Conservation (phyloP, 2,329 filamentous ascomycete species). For the Colletotrichum paranaense region DNA sequence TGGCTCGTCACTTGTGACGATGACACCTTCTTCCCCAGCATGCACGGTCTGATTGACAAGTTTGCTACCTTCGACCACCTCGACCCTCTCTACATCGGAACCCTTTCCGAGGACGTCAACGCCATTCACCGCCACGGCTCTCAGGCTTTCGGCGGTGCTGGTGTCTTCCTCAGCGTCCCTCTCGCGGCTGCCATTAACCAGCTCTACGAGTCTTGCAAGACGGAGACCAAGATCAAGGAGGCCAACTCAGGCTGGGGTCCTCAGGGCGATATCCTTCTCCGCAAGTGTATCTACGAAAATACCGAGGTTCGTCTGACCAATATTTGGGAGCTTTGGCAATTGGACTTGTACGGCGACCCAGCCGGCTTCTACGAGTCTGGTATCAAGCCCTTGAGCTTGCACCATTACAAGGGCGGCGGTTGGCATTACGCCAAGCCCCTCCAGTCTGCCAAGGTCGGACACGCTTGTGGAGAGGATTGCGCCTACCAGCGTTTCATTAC, state of each 20-base stretch:
- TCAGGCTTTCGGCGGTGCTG: slow-evolving; percentile 73
- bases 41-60: slow-evolving; percentile 63
- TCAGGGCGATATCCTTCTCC: slow-evolving; percentile 70
- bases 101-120: slow-evolving; percentile 70
- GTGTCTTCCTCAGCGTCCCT: slow-evolving; percentile 69
- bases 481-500: slow-evolving; percentile 69
- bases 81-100: slow-evolving; percentile 68
- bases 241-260: slow-evolving; percentile 69
- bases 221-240: slow-evolving; percentile 62
- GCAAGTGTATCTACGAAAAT: slow-evolving; percentile 73
- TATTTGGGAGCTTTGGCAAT: slow-evolving; percentile 68
- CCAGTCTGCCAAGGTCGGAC: slow-evolving; percentile 67
- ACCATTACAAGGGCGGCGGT: slow-evolving; percentile 72
- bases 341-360: slow-evolving; percentile 70
- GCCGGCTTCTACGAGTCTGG: slow-evolving; percentile 74
- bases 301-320: slow-evolving; percentile 68
- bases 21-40: slow-evolving; percentile 73
- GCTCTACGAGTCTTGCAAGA: slow-evolving; percentile 58
- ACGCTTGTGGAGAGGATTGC: slow-evolving; percentile 71
- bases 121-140: slow-evolving; percentile 70
- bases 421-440: slow-evolving; percentile 67
- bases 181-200: slow-evolving; percentile 58
- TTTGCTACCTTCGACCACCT: slow-evolving; percentile 64
- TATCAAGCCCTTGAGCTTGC: slow-evolving; percentile 69
- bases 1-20: slow-evolving; percentile 74